These are phyloP conservation scores for Schizophyllum amplum DNA, from an alignment of 1,284 basidiomycete genomes.

Conservation along the genomic window DNA sequence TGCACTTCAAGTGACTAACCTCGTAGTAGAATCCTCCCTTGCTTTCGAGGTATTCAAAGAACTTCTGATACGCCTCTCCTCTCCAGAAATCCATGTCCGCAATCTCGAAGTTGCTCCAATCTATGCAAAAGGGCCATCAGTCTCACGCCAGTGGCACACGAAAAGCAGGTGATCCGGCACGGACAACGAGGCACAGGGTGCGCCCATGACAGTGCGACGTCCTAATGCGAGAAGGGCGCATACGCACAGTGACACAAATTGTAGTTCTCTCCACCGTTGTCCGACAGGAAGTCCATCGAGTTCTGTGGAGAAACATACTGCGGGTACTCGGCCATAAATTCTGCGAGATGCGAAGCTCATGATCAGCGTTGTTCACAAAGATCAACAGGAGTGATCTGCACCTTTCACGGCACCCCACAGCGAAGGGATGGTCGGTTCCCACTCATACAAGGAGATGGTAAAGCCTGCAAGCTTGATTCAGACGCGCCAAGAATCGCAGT, in stretches of 20 bases:
- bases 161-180: no score
- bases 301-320: constrained; percentile 65
- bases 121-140: constrained; percentile 23
- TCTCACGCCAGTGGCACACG: background rate
- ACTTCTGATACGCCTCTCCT: constrained; percentile 65
- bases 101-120: constrained; percentile 85
- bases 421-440: constrained; percentile 69
- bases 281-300: constrained; percentile 67
- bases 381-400: constrained; percentile 19
- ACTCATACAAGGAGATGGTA: constrained; percentile 74
- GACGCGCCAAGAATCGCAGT: background rate
- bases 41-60: constrained; percentile 71
- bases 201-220: no score
- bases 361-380: background rate
- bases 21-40: constrained; percentile 85
- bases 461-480: constrained; percentile 40
- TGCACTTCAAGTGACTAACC: constrained; percentile 25
- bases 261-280: constrained; percentile 62
- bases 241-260: constrained; percentile 77
- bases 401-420: constrained; percentile 69
- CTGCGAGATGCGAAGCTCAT: constrained; percentile 29
- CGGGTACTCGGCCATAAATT: constrained; percentile 63
- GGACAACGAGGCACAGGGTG: background rate
- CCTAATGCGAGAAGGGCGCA: background rate
- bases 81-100: constrained; percentile 80